Evolutionary conservation across 768 basidiomycete species (phyloP), one percentile per base, ranked within the genome.

Genomic region (Leccinellum rugosiceps): DNA sequence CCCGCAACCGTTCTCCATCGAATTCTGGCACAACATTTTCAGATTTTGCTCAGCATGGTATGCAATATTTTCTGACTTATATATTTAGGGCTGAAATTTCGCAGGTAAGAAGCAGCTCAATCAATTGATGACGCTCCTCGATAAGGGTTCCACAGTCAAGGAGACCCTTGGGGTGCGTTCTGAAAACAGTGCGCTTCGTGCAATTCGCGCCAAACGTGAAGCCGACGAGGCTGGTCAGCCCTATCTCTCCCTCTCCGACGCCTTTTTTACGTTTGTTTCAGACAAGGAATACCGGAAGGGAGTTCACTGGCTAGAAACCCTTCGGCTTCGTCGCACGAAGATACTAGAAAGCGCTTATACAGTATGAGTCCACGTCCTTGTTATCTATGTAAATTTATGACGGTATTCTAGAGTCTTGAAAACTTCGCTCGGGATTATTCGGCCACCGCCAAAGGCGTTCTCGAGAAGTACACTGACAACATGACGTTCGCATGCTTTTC

Each of bases 251-350:
- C 19, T 23, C 21, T 34, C 9, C 14, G 15, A 50, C 51, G n/a
- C 13, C 23, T 31, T 35, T 52, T 32, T 63, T 45, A 63, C 45
- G 51, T 44, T 31, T 8, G 1, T 41, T 56, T 45, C 64, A 91
- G 94, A 97, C 70, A 91, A 87, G 69, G 93, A 95, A 58, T 97
- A 97, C 66, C 79, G 94, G 26, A 90, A 88, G 62, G 92, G 85
- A 32, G 86, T 97, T 23, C 88, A 96, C 71, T 91, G 92, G 87
- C 75, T 94, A n/a, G 94, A 97, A 76, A 94, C 94, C 0, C 78
- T 96, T 35, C 78, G 94, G 34, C 77, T 96, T 35, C 82, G 88
- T 38, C 80, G 90, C 58, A 85, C 86, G 6, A 96, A 94, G 72
- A 91, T 86, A 38, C 72, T 95, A 32, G 85, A 92, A 65, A 83